Base-by-base conservation (phyloP, 192 early-diverging fungal species). In the Coemansia interrupta region DNA sequence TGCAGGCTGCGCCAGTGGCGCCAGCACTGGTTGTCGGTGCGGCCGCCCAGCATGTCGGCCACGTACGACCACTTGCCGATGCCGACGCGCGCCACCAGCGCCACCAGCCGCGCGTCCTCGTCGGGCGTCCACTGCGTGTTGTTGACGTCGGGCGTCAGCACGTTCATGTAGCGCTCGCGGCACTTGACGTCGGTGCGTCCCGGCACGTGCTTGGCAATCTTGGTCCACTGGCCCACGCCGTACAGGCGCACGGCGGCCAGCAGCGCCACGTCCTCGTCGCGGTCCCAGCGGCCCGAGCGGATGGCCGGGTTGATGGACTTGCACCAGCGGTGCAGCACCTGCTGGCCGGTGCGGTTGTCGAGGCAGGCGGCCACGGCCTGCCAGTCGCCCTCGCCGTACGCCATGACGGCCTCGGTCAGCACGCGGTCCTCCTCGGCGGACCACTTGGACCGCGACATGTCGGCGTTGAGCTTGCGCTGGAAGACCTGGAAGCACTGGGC, bases 131-230 rank as follows among this genome's bases (percentile, higher is more conserved):
- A 83, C 28, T 80, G 79, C 48, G 80, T 73, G 30, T 80, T 72
- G 38, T 85, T 82, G 20, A 92, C 58, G 4, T 53, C 54, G 9
- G 86, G 84, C 20, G 79, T 68, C 36, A 90, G 65, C 8, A 87
- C 78, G 63, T 92, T 90, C 64, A 82, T 72, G 70, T 86, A 92
- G 59, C 90, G 75, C 60, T 92, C 90, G 46, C 90, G 80, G 51
- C 89, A 90, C 59, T 92, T 85, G 38, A 88, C 82, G 61, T 92
- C 90, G 0, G 87, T 92, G 50, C 89, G 70, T 12, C 87, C 87
- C 2, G 74, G 83, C 20, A 90, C 82, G 55, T 87, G 82, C 60
- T 85, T 80, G 55, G 84, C 82, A 32, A 92, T 76, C 47, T 84
- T 86, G n/a, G 70, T 70, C 90, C 90, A 92, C 46, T 85, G 78